Evolutionary conservation across 352 stramenopile genomes (phyloP).

Genomic region (Phytophthora uliginosa): DNA sequence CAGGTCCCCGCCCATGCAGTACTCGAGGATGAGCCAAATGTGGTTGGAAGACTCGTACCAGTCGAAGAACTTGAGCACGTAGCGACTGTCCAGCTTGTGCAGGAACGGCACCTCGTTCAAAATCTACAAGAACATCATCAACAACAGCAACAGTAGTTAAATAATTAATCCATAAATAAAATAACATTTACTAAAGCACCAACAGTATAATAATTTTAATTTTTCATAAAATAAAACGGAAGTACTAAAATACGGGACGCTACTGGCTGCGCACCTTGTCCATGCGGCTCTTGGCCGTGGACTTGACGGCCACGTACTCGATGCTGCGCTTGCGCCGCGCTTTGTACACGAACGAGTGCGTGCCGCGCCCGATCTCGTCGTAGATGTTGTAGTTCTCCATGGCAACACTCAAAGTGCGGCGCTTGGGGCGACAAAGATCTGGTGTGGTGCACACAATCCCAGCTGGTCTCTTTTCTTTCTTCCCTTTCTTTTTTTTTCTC

Average conservation of each 20-base stretch:
- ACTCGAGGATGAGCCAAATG: conserved; percentile 97
- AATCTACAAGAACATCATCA: conserved; percentile 49
- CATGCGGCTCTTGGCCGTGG: conserved; percentile 93
- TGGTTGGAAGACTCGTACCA: conserved; percentile 97
- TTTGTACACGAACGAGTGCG: conserved; percentile 95
- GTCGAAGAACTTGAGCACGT: conserved; percentile 95
- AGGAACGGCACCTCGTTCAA: conserved; percentile 91
- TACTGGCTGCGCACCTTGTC: conserved; percentile 72
- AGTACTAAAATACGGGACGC: background rate
- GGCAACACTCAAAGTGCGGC: background rate
- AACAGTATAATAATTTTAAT: background rate
- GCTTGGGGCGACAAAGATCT: conserved; percentile 28
- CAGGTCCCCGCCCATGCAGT: conserved; percentile 93
- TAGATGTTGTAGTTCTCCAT: conserved; percentile 98
- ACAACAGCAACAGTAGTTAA: background rate
- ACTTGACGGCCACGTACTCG: conserved; percentile 96
- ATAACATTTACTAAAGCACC: background rate
- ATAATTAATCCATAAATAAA: background rate
- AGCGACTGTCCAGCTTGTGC: conserved; percentile 86
- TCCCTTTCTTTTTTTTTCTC: conserved; percentile 33
- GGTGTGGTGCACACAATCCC: conserved; percentile 29
- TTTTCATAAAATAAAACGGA: background rate
- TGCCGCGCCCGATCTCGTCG: conserved; percentile 93
- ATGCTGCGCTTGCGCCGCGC: conserved; percentile 93
- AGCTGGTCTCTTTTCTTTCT: conserved; percentile 25